Evolutionary conservation across 805 yeast species (phyloP).

Genomic region (Metschnikowia lochheadii): DNA sequence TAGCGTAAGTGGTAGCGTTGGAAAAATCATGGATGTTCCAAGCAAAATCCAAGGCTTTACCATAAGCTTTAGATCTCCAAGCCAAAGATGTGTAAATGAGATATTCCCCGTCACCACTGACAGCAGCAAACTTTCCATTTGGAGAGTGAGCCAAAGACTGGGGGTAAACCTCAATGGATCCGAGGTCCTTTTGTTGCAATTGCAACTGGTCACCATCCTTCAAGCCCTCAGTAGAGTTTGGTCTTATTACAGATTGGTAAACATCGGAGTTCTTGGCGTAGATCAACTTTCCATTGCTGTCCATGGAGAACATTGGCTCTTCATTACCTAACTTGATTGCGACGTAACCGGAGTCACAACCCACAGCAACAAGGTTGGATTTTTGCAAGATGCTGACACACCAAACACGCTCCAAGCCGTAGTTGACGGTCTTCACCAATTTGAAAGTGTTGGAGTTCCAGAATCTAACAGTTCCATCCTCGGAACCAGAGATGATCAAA

Average conservation of each 20-base stretch:
- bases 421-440: slow-evolving; percentile 85
- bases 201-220: slow-evolving; percentile 81
- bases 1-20: slow-evolving; percentile 66
- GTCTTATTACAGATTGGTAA: slow-evolving; percentile 73
- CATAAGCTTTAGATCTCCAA: slow-evolving; percentile 95
- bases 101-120: slow-evolving; percentile 97
- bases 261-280: slow-evolving; percentile 92
- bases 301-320: slow-evolving; percentile 92
- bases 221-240: slow-evolving; percentile 53
- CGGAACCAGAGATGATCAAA: slow-evolving; percentile 90
- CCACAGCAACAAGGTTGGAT: slow-evolving; percentile 79
- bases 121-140: slow-evolving; percentile 95
- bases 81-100: slow-evolving; percentile 94
- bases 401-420: slow-evolving; percentile 96
- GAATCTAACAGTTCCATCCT: slow-evolving; percentile 88
- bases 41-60: slow-evolving; percentile 83
- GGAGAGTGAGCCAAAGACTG: slow-evolving; percentile 86
- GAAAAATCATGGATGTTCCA: slow-evolving; percentile 86
- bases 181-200: slow-evolving; percentile 82
- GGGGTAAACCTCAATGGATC: slow-evolving; percentile 92
- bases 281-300: slow-evolving; percentile 83
- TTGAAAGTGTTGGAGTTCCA: slow-evolving; percentile 96
- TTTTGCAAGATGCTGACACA: slow-evolving; percentile 73
- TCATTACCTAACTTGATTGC: slow-evolving; percentile 88
- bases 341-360: slow-evolving; percentile 93